A percentile compares a stretch with the other conserved stretches of the same genome.
These are phyloP conservation scores for Actinidia arguta DNA, from an alignment of 179 eudicot species.

Conservation along the genomic window DNA sequence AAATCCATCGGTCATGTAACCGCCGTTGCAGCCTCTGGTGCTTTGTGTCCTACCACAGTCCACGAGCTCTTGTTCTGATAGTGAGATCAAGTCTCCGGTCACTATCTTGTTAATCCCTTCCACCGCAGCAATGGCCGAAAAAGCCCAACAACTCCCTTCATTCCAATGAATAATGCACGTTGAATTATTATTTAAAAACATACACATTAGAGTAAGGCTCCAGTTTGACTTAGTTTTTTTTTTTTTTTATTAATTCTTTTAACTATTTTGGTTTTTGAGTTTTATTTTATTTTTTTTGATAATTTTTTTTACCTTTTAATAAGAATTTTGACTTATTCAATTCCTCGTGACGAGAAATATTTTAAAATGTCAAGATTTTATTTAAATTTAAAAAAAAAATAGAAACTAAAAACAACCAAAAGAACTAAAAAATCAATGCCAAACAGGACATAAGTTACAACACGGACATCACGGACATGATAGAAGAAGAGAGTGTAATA, in stretches of 20 bases:
- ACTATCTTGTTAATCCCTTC: conserved; percentile 49
- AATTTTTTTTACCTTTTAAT: too few species aligned
- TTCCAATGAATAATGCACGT: conserved; percentile 1
- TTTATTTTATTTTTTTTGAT: too few species aligned
- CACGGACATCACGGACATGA: neutral
- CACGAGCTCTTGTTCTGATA: conserved; percentile 57
- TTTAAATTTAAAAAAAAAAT: neutral
- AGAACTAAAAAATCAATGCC: neutral
- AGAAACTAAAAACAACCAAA: neutral
- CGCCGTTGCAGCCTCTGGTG: conserved; percentile 49
- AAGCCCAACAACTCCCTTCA: conserved; percentile 68
- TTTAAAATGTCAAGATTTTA: too few species aligned
- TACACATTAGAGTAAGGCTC: neutral
- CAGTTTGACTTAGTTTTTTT: neutral
- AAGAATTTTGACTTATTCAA: too few species aligned
- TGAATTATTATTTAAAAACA: neutral
- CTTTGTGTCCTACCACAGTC: conserved; percentile 43
- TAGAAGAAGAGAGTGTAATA: neutral
- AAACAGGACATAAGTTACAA: neutral
- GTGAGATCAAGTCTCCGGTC: conserved; percentile 41
- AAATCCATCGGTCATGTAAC: conserved; percentile 50
- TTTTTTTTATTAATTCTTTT: too few species aligned
- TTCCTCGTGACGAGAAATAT: too few species aligned
- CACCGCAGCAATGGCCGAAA: conserved; percentile 46
- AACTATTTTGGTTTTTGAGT: too few species aligned